Base-by-base conservation (phyloP, 306 rosid species). In the Boehmeria nivea region DNA sequence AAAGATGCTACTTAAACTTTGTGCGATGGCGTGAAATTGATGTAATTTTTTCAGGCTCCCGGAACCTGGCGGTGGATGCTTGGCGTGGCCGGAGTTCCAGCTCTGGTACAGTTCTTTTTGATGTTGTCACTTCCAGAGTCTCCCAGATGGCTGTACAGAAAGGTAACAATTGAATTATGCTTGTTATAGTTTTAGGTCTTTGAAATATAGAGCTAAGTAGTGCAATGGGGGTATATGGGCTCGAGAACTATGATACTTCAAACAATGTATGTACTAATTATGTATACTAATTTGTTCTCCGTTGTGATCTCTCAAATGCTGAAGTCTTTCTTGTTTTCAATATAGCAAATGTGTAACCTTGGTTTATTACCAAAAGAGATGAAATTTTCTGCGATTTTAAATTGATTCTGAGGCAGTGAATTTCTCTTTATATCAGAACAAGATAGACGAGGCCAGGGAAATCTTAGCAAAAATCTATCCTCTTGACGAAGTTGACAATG, bases 11-110 rank as follows among this genome's bases (percentile, higher is more conserved):
- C 5, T 26, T 1, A 51, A 51, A 43, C 52, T 47, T 34, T 3
- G 12, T 52, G 49, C 65, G 43, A 50, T 17, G 11, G 34, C n/a
- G n/a, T n/a, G n/a, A n/a, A n/a, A n/a, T n/a, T n/a, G n/a, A n/a
- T n/a, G n/a, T n/a, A n/a, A 43, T 26, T 75, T 27, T 42, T 76
- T 69, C 64, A 89, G 95, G 72, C 72, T 0, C 70, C 68, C 2
- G 84, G 89, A 43, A 81, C 95, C 2, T 86, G 97, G 97, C 88
- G 97, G 43, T 81, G 85, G 75, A 83, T 90, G 97, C 82, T 90
- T 59, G 95, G 95, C 19, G 81, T 86, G 34, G 88, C 97, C 3
- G 94, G 78, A 33, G 3, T 86, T 43, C 95, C 94, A 0, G 81
- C 95, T 21, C 0, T 78, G 25, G 26, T 90, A 48, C 95, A 89